Conservation (phyloP, 139 green algal species). For the Axilococcus clingmanii region DNA sequence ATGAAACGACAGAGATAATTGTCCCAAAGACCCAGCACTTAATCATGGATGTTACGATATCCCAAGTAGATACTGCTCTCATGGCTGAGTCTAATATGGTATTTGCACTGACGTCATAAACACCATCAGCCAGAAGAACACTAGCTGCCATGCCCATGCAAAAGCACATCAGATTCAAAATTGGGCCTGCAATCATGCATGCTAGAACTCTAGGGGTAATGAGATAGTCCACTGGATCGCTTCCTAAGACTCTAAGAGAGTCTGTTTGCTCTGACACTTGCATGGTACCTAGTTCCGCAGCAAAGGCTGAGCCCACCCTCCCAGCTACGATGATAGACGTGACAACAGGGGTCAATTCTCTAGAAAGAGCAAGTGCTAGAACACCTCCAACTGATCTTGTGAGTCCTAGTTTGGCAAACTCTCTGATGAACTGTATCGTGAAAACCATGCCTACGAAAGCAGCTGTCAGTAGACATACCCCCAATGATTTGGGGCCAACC, state of each 20-base stretch:
- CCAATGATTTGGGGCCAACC: constrained; percentile 86
- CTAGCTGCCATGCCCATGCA: constrained; percentile 86
- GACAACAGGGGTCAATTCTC: constrained; percentile 95
- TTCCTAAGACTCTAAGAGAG: constrained; percentile 86
- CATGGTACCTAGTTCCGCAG: constrained; percentile 98
- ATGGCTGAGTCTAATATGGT: constrained; percentile 89
- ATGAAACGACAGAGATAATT: constrained; percentile 82
- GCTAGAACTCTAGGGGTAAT: constrained; percentile 88
- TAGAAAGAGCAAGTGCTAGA: constrained; percentile 81
- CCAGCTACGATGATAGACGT: constrained; percentile 97
- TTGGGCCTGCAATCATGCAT: constrained; percentile 81
- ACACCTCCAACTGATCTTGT: constrained; percentile 94
- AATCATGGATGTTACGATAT: constrained; percentile 80
- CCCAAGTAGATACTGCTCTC: constrained; percentile 70
- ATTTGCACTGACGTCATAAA: constrained; percentile 89
- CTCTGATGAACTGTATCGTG: constrained; percentile 91
- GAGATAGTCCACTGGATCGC: constrained; percentile 97
- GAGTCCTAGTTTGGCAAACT: constrained; percentile 89
- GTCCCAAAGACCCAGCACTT: constrained; percentile 91
- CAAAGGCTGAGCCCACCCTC: constrained; percentile 89
- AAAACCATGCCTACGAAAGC: constrained; percentile 99
- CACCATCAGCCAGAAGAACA: constrained; percentile 82
- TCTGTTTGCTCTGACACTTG: constrained; percentile 98
- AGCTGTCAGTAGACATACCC: constrained; percentile 87
- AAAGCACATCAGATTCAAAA: constrained; percentile 96